Base-by-base conservation (phyloP, 805 yeast species). In the Sugiyamaella boreocaroliniensis region DNA sequence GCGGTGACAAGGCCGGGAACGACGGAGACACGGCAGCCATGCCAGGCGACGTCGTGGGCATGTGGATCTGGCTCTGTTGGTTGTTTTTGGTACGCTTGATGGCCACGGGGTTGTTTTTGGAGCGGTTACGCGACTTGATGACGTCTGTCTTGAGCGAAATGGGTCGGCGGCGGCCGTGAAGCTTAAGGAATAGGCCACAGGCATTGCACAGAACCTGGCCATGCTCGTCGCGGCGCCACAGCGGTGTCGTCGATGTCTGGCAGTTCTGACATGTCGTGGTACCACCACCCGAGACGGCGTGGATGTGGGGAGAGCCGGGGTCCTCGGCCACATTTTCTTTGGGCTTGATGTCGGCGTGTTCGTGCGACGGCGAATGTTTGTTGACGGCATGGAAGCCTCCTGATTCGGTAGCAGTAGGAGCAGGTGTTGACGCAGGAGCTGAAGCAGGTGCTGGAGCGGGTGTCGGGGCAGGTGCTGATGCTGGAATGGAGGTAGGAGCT, bases 121-220 rank as follows among this genome's bases (percentile, higher is more conserved):
- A 49, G 29, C 59, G 20, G 67, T 90, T 90, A 66, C 98, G 77
- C 46, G 93, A 84, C 71, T 89, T 89, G 68, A 90, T 90, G 29
- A 90, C 92, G 70, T 90, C 96, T 8, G 97, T 88, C 67, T 90
- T 90, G 63, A 90, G 74, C 29, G 92, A 82, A 50, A 90, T 89
- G 8, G 98, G 97, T 64, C 98, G 77, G 43, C 96, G 89, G 51
- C 96, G 79, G 16, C 97, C 97, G 66, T 90, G 98, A 41, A 90
- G 76, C 71, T 90, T 90, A 54, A 89, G 71, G 63, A 89, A 89
- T 48, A 89, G 73, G 0, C 97, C 97, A 73, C 97, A 89, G 8
- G 98, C 98, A 71, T 90, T 90, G 68, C 98, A 90, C 48, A 90
- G 76, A 40, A 90, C 95, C 62, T 83, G 85, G 15, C 95, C 95